Percentiles rank a stretch among this genome's conserved stretches.
These are phyloP conservation scores for Kondoa subrosea DNA, from an alignment of 768 basidiomycete genomes.

Conservation along the genomic window DNA sequence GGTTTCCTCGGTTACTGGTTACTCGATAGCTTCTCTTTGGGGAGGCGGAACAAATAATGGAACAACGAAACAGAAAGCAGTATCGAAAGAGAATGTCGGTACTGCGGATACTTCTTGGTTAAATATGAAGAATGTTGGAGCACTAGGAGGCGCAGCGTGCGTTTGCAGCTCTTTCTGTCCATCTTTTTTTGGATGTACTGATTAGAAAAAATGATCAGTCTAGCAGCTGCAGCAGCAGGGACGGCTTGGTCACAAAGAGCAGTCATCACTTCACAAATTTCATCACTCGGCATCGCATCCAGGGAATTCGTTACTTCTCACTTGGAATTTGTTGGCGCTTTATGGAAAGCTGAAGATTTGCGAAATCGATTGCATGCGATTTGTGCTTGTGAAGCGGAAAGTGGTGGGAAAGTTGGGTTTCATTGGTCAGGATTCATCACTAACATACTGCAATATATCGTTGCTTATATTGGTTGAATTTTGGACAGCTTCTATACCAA, in stretches of 20 bases:
- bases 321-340: conserved; percentile 8
- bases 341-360: neutral
- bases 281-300: neutral
- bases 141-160: conserved; percentile 2
- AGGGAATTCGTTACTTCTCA: conserved; percentile 3
- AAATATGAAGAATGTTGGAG: neutral
- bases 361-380: neutral
- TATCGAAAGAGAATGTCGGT: neutral
- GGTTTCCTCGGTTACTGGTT: conserved; percentile 1
- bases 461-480: no score
- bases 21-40: neutral
- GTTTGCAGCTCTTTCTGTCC: neutral
- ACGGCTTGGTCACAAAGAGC: conserved; percentile 1
- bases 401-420: neutral
- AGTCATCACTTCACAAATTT: no score
- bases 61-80: neutral
- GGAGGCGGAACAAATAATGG: neutral
- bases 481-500: conserved; percentile 3
- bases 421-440: neutral
- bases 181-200: neutral
- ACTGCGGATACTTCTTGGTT: neutral
- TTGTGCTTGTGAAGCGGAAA: neutral
- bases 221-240: neutral
- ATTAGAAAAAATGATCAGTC: neutral
- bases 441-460: neutral